phyloP scores from a whole-genome alignment of 805 yeast genomes.

The Cyberlindnera nakhonratchasimensis region DNA sequence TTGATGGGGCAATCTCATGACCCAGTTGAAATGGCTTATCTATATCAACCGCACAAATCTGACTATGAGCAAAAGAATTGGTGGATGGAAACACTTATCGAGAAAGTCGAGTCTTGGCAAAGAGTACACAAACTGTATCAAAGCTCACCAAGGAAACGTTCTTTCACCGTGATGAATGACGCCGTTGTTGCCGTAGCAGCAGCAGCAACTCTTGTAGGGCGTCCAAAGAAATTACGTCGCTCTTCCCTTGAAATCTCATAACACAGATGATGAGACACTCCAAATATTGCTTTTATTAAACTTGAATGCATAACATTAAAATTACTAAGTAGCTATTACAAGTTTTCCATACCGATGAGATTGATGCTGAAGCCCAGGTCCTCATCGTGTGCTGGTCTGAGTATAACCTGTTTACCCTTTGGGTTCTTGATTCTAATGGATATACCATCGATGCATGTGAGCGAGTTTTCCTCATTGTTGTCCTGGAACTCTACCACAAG shows the following conservation, averaged over 20 bases:
- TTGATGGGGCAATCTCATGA: constrained; percentile 1
- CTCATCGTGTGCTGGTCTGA: constrained; percentile 6
- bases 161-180: constrained; percentile 11
- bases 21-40: constrained; percentile 1
- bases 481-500: constrained; percentile 15
- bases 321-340: not conserved
- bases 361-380: constrained; percentile 10
- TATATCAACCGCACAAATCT: not conserved
- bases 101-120: constrained; percentile 9
- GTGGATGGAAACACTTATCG: constrained; percentile 5
- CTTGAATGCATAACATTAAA: not conserved
- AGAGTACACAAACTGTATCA: not conserved
- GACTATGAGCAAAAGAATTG: not conserved
- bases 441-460: constrained; percentile 26
- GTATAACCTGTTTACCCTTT: constrained; percentile 19
- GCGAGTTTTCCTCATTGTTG: constrained; percentile 14
- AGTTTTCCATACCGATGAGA: constrained; percentile 12
- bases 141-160: constrained; percentile 12
- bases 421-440: constrained; percentile 18
- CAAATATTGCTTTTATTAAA: not conserved
- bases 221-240: constrained; percentile 10
- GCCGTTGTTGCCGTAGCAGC: constrained; percentile 2
- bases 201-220: not conserved
- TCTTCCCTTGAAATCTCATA: too few relatives aligned
- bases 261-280: too few relatives aligned